phyloP scores from a whole-genome alignment of 2,329 filamentous ascomycete genomes.

The Phialocephala subalpina region DNA sequence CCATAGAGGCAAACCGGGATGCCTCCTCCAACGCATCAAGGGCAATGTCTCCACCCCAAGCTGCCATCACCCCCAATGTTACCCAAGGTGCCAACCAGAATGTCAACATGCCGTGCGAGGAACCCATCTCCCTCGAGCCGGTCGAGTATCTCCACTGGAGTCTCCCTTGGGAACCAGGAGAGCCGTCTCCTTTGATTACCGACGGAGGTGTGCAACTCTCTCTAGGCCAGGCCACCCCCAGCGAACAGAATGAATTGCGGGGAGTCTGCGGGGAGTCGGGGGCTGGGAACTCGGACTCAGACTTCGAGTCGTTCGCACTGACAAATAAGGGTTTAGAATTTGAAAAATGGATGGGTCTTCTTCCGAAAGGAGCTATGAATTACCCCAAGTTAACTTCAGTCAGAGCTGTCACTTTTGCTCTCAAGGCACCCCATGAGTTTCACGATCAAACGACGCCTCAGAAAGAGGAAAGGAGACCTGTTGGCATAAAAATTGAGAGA shows the following conservation, averaged over 20 bases:
- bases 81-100: too few relatives aligned
- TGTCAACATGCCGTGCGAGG: too few relatives aligned
- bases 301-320: too few relatives aligned
- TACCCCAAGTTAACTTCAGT: slow-evolving; percentile 13
- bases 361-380: slow-evolving; percentile 15
- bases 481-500: slow-evolving; percentile 16
- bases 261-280: too few relatives aligned
- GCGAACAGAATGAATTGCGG: not conserved
- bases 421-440: slow-evolving; percentile 10
- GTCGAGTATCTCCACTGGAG: not conserved
- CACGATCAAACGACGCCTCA: slow-evolving; percentile 9
- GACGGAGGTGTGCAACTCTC: slow-evolving; percentile 8
- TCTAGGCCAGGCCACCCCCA: slow-evolving; percentile 6
- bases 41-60: too few relatives aligned
- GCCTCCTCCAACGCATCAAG: slow-evolving; percentile 10
- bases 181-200: slow-evolving; percentile 12
- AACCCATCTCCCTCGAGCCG: too few relatives aligned
- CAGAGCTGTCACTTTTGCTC: slow-evolving; percentile 14
- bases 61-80: too few relatives aligned
- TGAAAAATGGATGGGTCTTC: slow-evolving; percentile 10
- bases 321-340: slow-evolving; percentile 13
- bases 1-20: slow-evolving; percentile 15
- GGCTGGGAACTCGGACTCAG: too few relatives aligned
- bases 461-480: slow-evolving; percentile 15
- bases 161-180: slow-evolving; percentile 3